These are phyloP conservation scores for Dictyostelium citrinum DNA, from an alignment of 78 protist species.

Conservation along the genomic window DNA sequence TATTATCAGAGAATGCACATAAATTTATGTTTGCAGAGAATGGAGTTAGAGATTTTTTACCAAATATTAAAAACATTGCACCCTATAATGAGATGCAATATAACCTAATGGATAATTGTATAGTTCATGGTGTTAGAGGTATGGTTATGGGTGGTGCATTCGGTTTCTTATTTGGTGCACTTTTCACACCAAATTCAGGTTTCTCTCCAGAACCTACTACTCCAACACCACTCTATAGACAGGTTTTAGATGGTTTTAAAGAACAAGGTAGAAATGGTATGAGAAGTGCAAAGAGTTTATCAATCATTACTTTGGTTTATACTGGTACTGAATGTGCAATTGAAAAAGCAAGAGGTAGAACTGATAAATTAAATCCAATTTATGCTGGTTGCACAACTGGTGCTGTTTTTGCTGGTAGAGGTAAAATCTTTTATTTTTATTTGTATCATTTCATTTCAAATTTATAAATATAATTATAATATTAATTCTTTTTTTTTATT, in stretches of 20 bases:
- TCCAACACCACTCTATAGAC: slow-evolving; percentile 52
- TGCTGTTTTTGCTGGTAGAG: slow-evolving; percentile 67
- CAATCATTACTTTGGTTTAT: slow-evolving; percentile 47
- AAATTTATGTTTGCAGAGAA: neutral
- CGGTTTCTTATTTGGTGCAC: slow-evolving; percentile 73
- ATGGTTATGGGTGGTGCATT: slow-evolving; percentile 53
- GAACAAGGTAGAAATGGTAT: slow-evolving; percentile 56
- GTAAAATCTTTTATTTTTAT: neutral
- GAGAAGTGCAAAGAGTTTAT: slow-evolving; percentile 39
- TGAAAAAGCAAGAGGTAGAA: slow-evolving; percentile 74
- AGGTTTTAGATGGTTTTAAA: slow-evolving; percentile 60
- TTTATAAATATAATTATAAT: neutral
- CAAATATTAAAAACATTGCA: slow-evolving; percentile 17
- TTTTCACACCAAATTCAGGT: slow-evolving; percentile 58
- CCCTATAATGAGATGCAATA: slow-evolving; percentile 23
- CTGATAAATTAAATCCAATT: slow-evolving; percentile 38
- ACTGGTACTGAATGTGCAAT: slow-evolving; percentile 66
- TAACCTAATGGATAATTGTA: slow-evolving; percentile 7
- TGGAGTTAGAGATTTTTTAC: neutral
- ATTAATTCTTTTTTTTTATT: neutral
- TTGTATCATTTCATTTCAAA: neutral
- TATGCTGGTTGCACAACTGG: slow-evolving; percentile 77
- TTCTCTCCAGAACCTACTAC: neutral
- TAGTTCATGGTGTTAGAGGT: slow-evolving; percentile 28
- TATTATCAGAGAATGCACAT: slow-evolving; percentile 6